Conservation (phyloP, 371 early-diverging fungal genomes). For the Rhizopus arrhizus region DNA sequence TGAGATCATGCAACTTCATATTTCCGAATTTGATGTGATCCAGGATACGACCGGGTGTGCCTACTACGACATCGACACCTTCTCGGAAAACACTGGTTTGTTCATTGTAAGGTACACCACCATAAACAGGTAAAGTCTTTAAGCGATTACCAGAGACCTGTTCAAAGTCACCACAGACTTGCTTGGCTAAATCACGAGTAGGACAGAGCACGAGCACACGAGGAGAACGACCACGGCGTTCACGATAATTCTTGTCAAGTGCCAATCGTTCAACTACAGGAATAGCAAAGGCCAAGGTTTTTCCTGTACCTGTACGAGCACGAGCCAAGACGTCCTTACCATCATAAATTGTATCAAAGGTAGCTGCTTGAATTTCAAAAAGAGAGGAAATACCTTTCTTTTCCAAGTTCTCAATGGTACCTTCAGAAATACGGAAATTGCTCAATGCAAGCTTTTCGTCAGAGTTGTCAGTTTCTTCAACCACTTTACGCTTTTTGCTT, state of each 20-base stretch:
- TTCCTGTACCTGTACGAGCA: slow-evolving; percentile 97
- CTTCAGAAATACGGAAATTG: slow-evolving; percentile 62
- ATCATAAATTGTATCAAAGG: slow-evolving; percentile 78
- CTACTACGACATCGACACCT: slow-evolving; percentile 95
- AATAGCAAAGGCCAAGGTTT: slow-evolving; percentile 89
- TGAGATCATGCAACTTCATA: slow-evolving; percentile 70
- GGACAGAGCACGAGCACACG: slow-evolving; percentile 84
- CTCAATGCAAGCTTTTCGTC: slow-evolving; percentile 71
- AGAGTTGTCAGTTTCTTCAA: slow-evolving; percentile 33
- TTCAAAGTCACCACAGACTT: slow-evolving; percentile 79
- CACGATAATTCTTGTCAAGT: slow-evolving; percentile 45
- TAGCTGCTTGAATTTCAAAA: slow-evolving; percentile 93
- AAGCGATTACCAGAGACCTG: slow-evolving; percentile 64
- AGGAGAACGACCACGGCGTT: slow-evolving; percentile 75
- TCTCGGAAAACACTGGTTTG: slow-evolving; percentile 79
- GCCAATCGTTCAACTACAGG: slow-evolving; percentile 84
- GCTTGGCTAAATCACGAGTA: slow-evolving; percentile 97
- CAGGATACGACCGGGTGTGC: slow-evolving; percentile 96
- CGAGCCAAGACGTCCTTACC: slow-evolving; percentile 93
- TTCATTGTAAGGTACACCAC: slow-evolving; percentile 83
- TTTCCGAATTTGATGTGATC: slow-evolving; percentile 85
- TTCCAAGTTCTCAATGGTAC: slow-evolving; percentile 65
- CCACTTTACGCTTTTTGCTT: slow-evolving; percentile 35
- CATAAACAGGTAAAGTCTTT: slow-evolving; percentile 70
- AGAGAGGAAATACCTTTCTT: slow-evolving; percentile 76